Conservation (phyloP, 305 asterid genomes). For the Fraxinus paxiana region DNA sequence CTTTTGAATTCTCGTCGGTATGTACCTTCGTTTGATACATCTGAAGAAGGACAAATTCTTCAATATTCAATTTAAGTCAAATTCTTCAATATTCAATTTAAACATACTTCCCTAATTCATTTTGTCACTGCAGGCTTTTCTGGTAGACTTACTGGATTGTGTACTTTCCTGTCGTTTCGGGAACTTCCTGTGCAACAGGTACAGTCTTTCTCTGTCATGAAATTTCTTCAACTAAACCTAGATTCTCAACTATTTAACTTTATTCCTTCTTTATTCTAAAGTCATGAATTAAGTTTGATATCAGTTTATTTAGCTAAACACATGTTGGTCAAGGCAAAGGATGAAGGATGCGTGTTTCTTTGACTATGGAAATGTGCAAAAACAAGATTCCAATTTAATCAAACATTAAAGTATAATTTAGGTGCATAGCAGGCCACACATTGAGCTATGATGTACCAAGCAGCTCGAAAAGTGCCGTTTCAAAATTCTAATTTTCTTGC, state of each 20-base stretch:
- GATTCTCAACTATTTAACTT: neutral
- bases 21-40: conserved; percentile 30
- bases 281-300: neutral
- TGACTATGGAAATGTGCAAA: neutral
- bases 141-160: conserved; percentile 80
- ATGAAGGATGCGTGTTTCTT: neutral
- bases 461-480: neutral
- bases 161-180: conserved; percentile 91
- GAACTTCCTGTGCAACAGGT: conserved; percentile 97
- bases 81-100: conserved; percentile 9
- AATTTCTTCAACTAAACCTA: neutral
- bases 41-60: conserved; percentile 12
- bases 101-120: conserved; percentile 19
- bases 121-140: conserved; percentile 62
- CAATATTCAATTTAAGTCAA: conserved; percentile 6
- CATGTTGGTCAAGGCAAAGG: neutral
- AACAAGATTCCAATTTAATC: neutral
- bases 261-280: neutral
- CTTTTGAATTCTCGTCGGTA: conserved; percentile 96
- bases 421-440: conserved; percentile 12
- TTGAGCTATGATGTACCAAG: conserved; percentile 4
- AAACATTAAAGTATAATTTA: neutral
- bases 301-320: neutral
- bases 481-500: neutral
- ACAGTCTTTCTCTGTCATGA: conserved; percentile 20